Conservation (phyloP, 2,329 filamentous ascomycete species). For the Colletotrichum melonis region DNA sequence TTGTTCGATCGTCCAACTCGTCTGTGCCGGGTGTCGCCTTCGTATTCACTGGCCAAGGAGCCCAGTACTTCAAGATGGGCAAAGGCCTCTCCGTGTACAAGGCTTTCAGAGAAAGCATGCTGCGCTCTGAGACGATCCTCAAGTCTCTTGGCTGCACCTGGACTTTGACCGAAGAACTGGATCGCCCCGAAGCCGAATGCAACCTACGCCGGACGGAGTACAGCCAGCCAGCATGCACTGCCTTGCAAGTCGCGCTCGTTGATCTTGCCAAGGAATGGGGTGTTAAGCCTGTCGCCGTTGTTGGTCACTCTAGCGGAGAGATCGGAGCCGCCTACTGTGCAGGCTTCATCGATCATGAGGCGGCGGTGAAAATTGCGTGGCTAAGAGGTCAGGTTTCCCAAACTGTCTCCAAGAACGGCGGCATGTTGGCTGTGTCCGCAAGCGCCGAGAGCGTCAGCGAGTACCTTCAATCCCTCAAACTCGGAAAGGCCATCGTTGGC, state of each 20-base stretch:
- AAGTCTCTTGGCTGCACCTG: slow-evolving; percentile 35
- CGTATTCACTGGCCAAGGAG: slow-evolving; percentile 56
- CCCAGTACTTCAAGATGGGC: slow-evolving; percentile 57
- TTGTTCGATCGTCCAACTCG: slow-evolving; percentile 41
- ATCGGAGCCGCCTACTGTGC: slow-evolving; percentile 56
- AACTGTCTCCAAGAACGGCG: slow-evolving; percentile 40
- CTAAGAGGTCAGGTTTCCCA: slow-evolving; percentile 28
- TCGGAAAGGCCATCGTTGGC: slow-evolving; percentile 29
- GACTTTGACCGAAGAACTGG: slow-evolving; percentile 40
- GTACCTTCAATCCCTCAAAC: slow-evolving; percentile 36
- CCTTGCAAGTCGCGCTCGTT: slow-evolving; percentile 55
- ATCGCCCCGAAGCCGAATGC: slow-evolving; percentile 39
- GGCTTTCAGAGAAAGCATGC: slow-evolving; percentile 51
- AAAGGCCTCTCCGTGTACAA: slow-evolving; percentile 53
- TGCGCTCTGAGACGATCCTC: slow-evolving; percentile 35
- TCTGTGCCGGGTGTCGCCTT: slow-evolving; percentile 50
- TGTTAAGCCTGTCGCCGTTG: slow-evolving; percentile 43
- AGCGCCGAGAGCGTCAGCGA: slow-evolving; percentile 63
- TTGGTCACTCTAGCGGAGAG: slow-evolving; percentile 53
- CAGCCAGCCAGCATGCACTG: slow-evolving; percentile 54
- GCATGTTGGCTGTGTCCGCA: slow-evolving; percentile 58
- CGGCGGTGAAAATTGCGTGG: slow-evolving; percentile 47
- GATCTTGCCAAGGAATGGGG: slow-evolving; percentile 46
- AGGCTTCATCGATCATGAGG: slow-evolving; percentile 51
- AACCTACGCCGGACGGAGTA: slow-evolving; percentile 41